Evolutionary conservation across 2,329 filamentous ascomycete genomes (phyloP).

Genomic region (Penicillium italicum): DNA sequence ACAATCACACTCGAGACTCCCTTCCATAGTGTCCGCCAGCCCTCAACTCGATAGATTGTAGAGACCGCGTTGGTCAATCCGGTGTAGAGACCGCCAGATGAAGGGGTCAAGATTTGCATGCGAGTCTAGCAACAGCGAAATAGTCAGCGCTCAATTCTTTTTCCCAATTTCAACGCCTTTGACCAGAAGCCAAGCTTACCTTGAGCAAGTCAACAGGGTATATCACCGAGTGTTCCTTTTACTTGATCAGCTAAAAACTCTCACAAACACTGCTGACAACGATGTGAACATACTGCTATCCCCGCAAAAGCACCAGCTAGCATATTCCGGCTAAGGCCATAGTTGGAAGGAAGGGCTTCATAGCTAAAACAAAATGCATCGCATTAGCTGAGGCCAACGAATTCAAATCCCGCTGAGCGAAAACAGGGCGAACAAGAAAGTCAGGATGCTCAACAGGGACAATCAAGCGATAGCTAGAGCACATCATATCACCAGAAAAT

Average conservation of each 20-base stretch:
- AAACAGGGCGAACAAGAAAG: not conserved
- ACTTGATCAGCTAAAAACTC: constrained; percentile 16
- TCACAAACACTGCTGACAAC: not conserved
- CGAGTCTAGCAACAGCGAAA: constrained; percentile 64
- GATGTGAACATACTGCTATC: constrained; percentile 67
- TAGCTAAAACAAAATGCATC: constrained; percentile 56
- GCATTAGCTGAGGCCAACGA: constrained; percentile 22
- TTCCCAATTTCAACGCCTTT: not conserved
- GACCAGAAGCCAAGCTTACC: constrained; percentile 52
- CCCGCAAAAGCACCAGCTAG: constrained; percentile 92
- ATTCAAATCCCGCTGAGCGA: not conserved
- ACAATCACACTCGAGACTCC: constrained; percentile 95
- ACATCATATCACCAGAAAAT: not conserved
- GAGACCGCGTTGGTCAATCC: constrained; percentile 90
- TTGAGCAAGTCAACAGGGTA: constrained; percentile 98
- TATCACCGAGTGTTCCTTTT: constrained; percentile 95
- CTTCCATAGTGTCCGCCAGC: constrained; percentile 87
- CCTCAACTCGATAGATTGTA: constrained; percentile 86
- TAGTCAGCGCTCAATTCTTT: constrained; percentile 14
- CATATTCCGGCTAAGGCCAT: constrained; percentile 93
- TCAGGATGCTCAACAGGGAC: not conserved
- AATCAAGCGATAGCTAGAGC: not conserved
- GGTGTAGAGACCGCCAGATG: constrained; percentile 74
- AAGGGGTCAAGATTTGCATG: constrained; percentile 93
- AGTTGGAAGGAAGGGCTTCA: constrained; percentile 90